Evolutionary conservation across 2,329 filamentous ascomycete genomes (phyloP), one percentile per base, ranked within the genome.

Genomic region (Fusarium sp.): DNA sequence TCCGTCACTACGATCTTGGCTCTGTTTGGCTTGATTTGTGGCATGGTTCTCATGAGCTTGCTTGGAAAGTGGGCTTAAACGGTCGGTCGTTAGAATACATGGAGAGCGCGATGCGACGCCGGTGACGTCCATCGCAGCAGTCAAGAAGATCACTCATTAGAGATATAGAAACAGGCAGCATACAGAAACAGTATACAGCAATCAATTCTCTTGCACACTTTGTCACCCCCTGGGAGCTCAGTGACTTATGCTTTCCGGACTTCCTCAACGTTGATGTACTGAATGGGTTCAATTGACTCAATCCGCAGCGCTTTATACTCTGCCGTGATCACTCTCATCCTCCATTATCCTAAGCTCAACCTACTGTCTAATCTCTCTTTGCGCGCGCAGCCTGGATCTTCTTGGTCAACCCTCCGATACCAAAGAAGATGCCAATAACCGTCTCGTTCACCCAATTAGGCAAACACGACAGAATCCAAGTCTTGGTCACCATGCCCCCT

Each of bases 51-150:
- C 42, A 94, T 94, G 92, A 90, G 90, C 62, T 76, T 94, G 25
- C 82, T 94, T 29, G 92, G 92, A 1, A 94, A 93, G 79, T 94
- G 92, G 92, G 92, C 92, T 44, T 92, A 78, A 81, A 42, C 9
- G 18, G 12, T 56, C 11, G 21, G 21, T 37, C 3, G 11, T 41
- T 25, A 7, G 19, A 41, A 38, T 25, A 15, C 21, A 21, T 23
- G 23, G 31, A 58, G 39, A 52, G 21, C 38, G 16, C 19, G 25
- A 49, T 52, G 23, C 12, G 55, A 57, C 38, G 19, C 23, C 25
- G 15, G 21, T 42, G 33, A 49, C 16, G 41, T 46, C 27, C 45
- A 16, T 54, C n/a, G 4, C 5, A 27, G 10, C 18, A 35, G 16
- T 19, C 19, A 46, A 42, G 37, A 46, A 38, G 39, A 35, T 15